These are phyloP conservation scores for Monascus purpureus DNA, from an alignment of 495 filamentous ascomycete genomes.

Conservation along the genomic window DNA sequence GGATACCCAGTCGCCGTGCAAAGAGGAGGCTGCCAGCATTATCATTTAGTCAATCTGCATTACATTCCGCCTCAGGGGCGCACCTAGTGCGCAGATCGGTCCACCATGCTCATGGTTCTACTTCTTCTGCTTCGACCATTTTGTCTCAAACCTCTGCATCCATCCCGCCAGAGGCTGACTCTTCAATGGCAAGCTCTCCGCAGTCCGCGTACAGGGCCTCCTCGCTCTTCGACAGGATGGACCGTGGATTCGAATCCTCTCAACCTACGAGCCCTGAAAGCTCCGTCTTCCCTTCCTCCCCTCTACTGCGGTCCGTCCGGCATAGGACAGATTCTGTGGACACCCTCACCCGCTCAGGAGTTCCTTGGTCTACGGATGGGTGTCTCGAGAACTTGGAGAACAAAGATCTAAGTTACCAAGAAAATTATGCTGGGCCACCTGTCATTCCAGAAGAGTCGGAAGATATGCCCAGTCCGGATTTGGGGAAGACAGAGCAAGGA, in stretches of 20 bases:
- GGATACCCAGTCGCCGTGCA: constrained; percentile 37
- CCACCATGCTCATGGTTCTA: constrained; percentile 27
- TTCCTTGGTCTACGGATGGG: constrained; percentile 1
- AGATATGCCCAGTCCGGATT: constrained; percentile 11
- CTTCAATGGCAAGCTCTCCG: constrained; percentile 68
- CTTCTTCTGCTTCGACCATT: constrained; percentile 41
- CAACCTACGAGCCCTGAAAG: constrained; percentile 66
- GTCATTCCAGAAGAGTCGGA: constrained; percentile 32
- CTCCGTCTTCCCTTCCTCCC: constrained; percentile 36
- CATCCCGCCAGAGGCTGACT: constrained; percentile 42
- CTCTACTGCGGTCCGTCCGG: constrained; percentile 17
- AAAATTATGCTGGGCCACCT: constrained; percentile 5
- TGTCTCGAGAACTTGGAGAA: background rate
- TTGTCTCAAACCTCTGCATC: constrained; percentile 51
- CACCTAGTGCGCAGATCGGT: constrained; percentile 26
- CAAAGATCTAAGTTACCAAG: background rate
- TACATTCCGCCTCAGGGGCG: constrained; percentile 39
- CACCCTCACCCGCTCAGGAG: constrained; percentile 34
- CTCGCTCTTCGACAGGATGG: constrained; percentile 60
- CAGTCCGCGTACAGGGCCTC: constrained; percentile 58
- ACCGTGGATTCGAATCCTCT: constrained; percentile 41
- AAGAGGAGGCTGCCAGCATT: constrained; percentile 53
- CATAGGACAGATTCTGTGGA: constrained; percentile 41
- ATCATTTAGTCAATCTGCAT: constrained; percentile 40
- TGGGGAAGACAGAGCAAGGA: background rate